These are phyloP conservation scores for Orbilia javanica DNA, from an alignment of 2,329 filamentous ascomycete genomes.

Conservation along the genomic window DNA sequence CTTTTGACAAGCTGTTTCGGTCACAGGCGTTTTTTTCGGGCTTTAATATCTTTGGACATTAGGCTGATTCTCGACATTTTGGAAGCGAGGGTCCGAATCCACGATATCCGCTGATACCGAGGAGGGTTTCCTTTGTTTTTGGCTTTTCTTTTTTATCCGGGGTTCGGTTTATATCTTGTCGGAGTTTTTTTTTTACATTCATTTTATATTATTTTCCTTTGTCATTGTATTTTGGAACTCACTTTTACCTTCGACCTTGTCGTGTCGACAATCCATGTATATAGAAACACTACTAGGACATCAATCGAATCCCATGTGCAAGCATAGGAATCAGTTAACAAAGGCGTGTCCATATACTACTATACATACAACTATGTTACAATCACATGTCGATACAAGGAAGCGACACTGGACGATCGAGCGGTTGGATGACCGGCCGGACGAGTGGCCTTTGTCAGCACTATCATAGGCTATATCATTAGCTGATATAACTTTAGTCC, in stretches of 20 bases:
- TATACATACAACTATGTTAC: background rate
- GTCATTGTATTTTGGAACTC: background rate
- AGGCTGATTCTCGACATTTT: slow-evolving; percentile 46
- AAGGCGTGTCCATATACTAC: background rate
- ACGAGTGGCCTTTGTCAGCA: slow-evolving; percentile 10
- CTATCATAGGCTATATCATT: slow-evolving; percentile 25
- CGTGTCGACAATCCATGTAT: too few species aligned
- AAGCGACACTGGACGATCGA: background rate
- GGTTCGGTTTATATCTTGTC: slow-evolving; percentile 17
- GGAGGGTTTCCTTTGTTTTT: background rate
- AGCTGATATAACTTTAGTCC: slow-evolving; percentile 20
- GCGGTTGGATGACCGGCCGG: background rate
- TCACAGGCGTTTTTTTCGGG: slow-evolving; percentile 1
- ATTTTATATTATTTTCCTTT: background rate
- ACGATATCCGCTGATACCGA: slow-evolving; percentile 24
- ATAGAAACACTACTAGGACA: background rate
- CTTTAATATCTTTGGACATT: slow-evolving; percentile 19
- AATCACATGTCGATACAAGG: background rate
- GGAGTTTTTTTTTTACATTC: slow-evolving; percentile 22
- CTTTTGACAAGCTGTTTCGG: slow-evolving; percentile 16
- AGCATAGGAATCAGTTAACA: background rate
- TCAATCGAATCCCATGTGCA: background rate
- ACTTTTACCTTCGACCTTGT: background rate
- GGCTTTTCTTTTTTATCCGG: slow-evolving; percentile 2
- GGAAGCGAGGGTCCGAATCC: slow-evolving; percentile 48